Conservation (phyloP, 768 basidiomycete species). For the Gelatoporia subvermispora region DNA sequence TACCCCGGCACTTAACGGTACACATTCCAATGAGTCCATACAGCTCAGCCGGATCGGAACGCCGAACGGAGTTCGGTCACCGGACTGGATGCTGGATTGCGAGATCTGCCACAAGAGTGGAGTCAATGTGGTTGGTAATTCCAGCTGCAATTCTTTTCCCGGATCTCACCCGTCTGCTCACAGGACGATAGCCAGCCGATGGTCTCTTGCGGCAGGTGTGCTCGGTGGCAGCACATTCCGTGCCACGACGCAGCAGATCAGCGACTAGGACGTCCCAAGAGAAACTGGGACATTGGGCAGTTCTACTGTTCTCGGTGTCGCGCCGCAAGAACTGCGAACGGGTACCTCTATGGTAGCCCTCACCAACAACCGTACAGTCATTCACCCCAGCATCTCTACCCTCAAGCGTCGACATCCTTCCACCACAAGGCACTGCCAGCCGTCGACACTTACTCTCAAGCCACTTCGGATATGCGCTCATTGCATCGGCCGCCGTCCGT, state of each 20-base stretch:
- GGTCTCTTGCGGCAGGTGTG: constrained; percentile 78
- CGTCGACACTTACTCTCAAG: constrained; percentile 8
- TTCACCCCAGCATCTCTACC: not conserved
- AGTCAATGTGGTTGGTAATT: constrained; percentile 58
- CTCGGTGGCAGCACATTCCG: constrained; percentile 84
- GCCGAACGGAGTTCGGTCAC: constrained; percentile 46
- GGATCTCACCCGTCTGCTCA: constrained; percentile 3
- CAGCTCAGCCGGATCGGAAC: constrained; percentile 25
- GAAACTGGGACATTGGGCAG: constrained; percentile 85
- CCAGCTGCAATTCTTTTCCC: not conserved
- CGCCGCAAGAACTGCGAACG: constrained; percentile 4
- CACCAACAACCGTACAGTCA: constrained; percentile 9
- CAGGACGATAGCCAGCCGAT: constrained; percentile 80
- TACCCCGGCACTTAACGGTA: constrained; percentile 9
- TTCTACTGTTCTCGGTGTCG: constrained; percentile 70
- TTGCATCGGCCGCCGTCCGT: constrained; percentile 9
- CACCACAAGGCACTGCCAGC: not conserved
- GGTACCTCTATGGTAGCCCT: constrained; percentile 5
- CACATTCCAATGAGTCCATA: constrained; percentile 11
- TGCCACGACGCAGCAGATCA: constrained; percentile 78
- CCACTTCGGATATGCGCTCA: constrained; percentile 10
- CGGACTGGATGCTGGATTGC: constrained; percentile 84
- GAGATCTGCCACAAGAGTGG: constrained; percentile 77
- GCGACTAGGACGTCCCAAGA: constrained; percentile 54
- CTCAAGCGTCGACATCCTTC: not conserved